Percentiles rank a stretch among this genome's conserved stretches.
These are phyloP conservation scores for Talaromyces sp. DNA, from an alignment of 2,329 filamentous ascomycete species.

Conservation along the genomic window DNA sequence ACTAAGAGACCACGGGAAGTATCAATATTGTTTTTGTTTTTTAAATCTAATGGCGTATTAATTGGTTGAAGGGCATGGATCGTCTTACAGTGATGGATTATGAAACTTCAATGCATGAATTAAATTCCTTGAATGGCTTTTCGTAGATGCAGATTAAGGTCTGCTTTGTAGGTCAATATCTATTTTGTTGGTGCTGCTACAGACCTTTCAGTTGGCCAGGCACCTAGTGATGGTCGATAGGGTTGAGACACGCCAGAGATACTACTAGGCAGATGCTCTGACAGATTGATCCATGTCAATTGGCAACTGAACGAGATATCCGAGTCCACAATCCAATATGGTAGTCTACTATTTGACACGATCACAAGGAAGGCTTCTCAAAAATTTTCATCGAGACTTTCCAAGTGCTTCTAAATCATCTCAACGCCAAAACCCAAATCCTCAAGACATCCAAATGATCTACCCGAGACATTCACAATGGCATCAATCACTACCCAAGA, in stretches of 20 bases:
- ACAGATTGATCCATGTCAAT: not conserved
- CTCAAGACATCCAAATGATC: not conserved
- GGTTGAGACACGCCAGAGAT: no score
- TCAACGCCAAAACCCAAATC: not conserved
- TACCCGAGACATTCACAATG: not conserved
- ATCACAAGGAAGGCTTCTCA: not conserved
- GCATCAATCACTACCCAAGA: not conserved
- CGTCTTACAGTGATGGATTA: conserved; percentile 11
- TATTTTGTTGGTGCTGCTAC: not conserved
- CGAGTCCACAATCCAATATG: not conserved
- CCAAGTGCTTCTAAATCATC: not conserved
- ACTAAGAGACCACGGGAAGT: not conserved
- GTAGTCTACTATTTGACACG: not conserved
- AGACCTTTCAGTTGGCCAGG: not conserved
- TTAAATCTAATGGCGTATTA: conserved; percentile 13
- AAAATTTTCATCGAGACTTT: not conserved
- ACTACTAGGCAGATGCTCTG: no score
- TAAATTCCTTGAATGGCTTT: conserved; percentile 1
- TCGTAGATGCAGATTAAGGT: not conserved
- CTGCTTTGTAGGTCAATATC: not conserved
- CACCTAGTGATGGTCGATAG: not conserved
- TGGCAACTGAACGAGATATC: not conserved
- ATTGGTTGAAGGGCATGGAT: conserved; percentile 10
- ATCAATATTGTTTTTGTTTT: not conserved
- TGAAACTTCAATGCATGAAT: conserved; percentile 11